Base-by-base conservation (phyloP, 2,329 filamentous ascomycete species). In the Aspergillus jensenii region DNA sequence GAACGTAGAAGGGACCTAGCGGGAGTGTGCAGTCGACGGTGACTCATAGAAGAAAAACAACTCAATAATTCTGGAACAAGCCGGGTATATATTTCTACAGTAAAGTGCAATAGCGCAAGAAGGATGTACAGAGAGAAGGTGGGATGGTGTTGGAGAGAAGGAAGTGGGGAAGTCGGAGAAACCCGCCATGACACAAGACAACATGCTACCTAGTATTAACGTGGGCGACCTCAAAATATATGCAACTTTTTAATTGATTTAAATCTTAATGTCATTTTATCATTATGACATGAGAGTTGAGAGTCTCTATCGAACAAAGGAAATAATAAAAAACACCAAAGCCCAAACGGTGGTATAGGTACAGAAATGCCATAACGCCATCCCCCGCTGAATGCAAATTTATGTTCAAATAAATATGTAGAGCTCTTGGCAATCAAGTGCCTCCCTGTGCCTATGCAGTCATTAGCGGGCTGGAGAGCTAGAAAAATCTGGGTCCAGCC, bases 401-500 rank as follows among this genome's bases (percentile, higher is more conserved):
- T 56, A 58, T 48, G 55, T 51, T 40, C 31, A 59, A 62, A 55
- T 19, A 50, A 51, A 55, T 23, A 37, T 41, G 39, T 35, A 56
- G 55, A 58, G 47, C 49, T 50, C 45, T 35, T 57, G 60, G 55
- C 61, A 62, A 63, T 60, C 58, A 63, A 63, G 60, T 61, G 60
- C 62, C 67, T 63, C 65, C 66, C 60, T 63, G 62, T 63, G 59
- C 63, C 52, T 49, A 61, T 65, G 63, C 59, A 59, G 56, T 56
- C 53, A 61, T 55, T 59, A 65, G 65, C 65, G 58, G 68, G 64
- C 65, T 63, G 65, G 65, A 65, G 63, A 64, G 65, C 65, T 64
- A 60, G 57, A 62, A 27, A 67, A 61, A 62, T 65, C 66, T 67
- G 70, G 71, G 69, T 69, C 71, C 70, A 73, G 71, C 70, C 72